These are phyloP conservation scores for Papiliotrema flavescens DNA, from an alignment of 1,284 basidiomycete species.

Conservation along the genomic window DNA sequence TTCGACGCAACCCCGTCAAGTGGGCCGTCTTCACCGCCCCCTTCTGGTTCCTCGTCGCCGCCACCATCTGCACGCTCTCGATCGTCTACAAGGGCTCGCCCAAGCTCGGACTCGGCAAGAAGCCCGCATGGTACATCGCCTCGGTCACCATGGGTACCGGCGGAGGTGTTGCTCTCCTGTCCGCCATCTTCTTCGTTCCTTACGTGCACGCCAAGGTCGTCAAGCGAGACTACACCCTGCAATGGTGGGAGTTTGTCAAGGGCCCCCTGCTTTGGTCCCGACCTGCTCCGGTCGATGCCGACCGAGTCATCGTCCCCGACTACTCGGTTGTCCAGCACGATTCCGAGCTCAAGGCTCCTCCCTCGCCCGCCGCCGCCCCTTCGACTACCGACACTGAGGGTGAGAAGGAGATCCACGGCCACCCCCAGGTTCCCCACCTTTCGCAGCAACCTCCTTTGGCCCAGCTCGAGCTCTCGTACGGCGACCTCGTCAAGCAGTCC, in stretches of 20 bases:
- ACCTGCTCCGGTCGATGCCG: constrained; percentile 32
- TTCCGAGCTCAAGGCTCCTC: constrained; percentile 10
- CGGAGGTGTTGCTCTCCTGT: constrained; percentile 42
- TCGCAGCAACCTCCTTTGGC: constrained; percentile 1
- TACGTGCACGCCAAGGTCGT: constrained; percentile 51
- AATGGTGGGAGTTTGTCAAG: constrained; percentile 49
- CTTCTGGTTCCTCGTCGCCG: constrained; percentile 51
- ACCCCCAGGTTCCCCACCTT: background rate
- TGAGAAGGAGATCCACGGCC: constrained; percentile 10
- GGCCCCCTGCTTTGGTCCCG: constrained; percentile 50
- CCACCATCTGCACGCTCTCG: constrained; percentile 43
- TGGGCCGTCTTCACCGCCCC: constrained; percentile 49
- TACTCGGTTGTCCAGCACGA: constrained; percentile 43
- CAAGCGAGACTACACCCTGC: constrained; percentile 49
- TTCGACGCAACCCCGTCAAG: constrained; percentile 42
- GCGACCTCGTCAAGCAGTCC: constrained; percentile 20
- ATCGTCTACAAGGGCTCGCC: constrained; percentile 52
- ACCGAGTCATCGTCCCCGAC: constrained; percentile 37
- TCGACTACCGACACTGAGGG: constrained; percentile 2
- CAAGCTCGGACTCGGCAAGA: constrained; percentile 47
- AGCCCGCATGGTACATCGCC: constrained; percentile 39
- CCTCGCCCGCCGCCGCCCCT: background rate
- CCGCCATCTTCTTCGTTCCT: constrained; percentile 52
- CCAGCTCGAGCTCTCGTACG: constrained; percentile 14
- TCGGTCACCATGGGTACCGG: constrained; percentile 48